Evolutionary conservation across 2,329 filamentous ascomycete species (phyloP), one percentile per base, ranked within the genome.

Genomic region (Arthrobotrys sinensis): DNA sequence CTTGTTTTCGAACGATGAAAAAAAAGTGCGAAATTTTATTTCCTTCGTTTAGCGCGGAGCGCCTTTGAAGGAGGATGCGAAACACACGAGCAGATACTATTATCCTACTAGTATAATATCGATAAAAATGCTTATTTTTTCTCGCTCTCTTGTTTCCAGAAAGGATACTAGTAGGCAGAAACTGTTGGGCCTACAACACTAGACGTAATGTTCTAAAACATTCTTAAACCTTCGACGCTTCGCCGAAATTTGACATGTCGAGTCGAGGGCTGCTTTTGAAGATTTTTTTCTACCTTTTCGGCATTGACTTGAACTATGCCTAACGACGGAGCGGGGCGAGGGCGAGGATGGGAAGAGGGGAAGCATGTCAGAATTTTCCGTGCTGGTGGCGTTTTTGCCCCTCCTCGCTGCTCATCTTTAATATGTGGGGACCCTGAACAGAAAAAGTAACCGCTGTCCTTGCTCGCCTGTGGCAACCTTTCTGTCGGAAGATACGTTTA

Each of bases 391-490:
- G 55, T 57, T 34, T 32, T 63, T 52, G 66, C 66, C 66, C 66
- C 66, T 57, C 66, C 36, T 34, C 43, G 11, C 36, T 36, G 14
- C 24, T 36, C 32, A 16, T 48, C 19, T 10, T 36, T 46, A 53
- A 71, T n/a, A 43, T 46, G 67, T 64, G 67, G 55, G 21, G 67
- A 63, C 64, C 48, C 43, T 57, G 32, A 43, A n/a, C 21, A 70
- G 24, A 68, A 57, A 52, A 53, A 71, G 24, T 52, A 66, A 66
- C 24, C 32, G 24, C 38, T 38, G 28, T 53, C 52, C 36, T 45
- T 36, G 32, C 62, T 71, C 55, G 67, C 55, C 55, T 71, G 45
- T 64, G 55, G 32, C 24, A 28, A 60, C 55, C 53, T 34, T 53
- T 53, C 45, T 32, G 36, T 43, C 50, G 67, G 43, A 64, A 46